Evolutionary conservation across 2,329 filamentous ascomycete species (phyloP), one percentile per base, ranked within the genome.

Genomic region (Alternaria sp.): DNA sequence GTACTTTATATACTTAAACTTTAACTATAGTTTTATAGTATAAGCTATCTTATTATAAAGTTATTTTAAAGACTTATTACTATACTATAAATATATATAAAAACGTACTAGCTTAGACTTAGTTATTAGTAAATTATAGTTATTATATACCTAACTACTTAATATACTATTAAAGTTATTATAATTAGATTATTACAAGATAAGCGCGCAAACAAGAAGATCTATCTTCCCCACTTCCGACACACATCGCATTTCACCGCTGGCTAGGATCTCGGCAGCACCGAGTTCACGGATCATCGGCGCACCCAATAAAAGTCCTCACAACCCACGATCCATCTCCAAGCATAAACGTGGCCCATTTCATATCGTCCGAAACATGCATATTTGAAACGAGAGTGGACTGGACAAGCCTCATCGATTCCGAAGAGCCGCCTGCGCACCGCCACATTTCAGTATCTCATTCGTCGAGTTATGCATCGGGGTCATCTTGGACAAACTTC

Each of bases 341-440:
- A 30, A 45, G 60, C 60, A 62, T 62, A 17, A 62, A 54, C 44
- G 60, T 59, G 56, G 50, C 44, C 50, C 40, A 36, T 55, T 44
- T 51, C 50, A 12, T 55, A 54, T 54, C 21, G 43, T 21, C 57
- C 56, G 61, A 61, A 61, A 64, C 54, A 26, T 28, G 52, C 49
- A 32, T n/a, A 28, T 30, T 15, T 52, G 47, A 64, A 54, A 61
- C 54, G 26, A 32, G 19, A 36, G 49, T 52, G 49, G 49, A 44
- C 50, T 40, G 36, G 36, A 40, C 36, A 40, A 62, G 60, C 60
- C 50, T 50, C 36, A 45, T 54, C 49, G 21, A 23, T 36, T 50
- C 49, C 44, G 28, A 46, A 21, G 5, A 46, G 57, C 21, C 40
- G 44, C 25, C 47, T 52, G 47, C 13, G 28, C 46, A 50, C 25